Base-by-base conservation (phyloP, 805 yeast genomes). In the Nakazawaea sp. region DNA sequence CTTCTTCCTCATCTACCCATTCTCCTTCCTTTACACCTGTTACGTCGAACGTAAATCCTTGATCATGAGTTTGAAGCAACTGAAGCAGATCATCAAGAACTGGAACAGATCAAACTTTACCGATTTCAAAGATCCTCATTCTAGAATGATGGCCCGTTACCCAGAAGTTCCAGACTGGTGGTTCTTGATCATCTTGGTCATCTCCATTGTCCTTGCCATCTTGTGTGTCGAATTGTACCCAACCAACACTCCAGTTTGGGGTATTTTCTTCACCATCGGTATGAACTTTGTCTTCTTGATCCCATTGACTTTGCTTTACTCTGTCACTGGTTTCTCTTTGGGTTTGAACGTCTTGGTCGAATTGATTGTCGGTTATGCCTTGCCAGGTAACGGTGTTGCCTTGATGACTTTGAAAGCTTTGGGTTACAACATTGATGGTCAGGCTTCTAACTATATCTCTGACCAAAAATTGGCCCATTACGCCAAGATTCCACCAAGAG, bases 141-240 rank as follows among this genome's bases (percentile, higher is more conserved):
- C 76, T 40, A 61, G 59, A 33, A 73, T 75, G 69, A 76, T 77
- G 79, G 43, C 68, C 11, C 53, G 53, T 19, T 75, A 78, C 52
- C 64, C 62, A 18, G 85, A 78, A 46, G 82, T 76, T 18, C 85
- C 81, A n/a, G 72, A 68, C 40, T 67, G 70, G 68, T 71, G 67
- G 30, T 36, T 36, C 31, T 27, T 36, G 20, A 25, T 36, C 32
- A 31, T 66, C 20, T 50, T 66, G 28, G 34, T 58, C 10, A 36
- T 46, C 3, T 62, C 69, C 36, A 58, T 64, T 18, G 40, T 36
- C 17, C 20, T 36, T 4, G 40, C 30, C 25, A 36, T 72, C n/a
- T 45, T 64, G 0, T 61, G 69, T 42, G 73, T 73, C 8, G 48
- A 62, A 35, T 45, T 66, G n/a, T 71, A 64, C 38, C 74, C 74